Base-by-base conservation (phyloP, 306 rosid species). In the Glycyrrhiza uralensis region DNA sequence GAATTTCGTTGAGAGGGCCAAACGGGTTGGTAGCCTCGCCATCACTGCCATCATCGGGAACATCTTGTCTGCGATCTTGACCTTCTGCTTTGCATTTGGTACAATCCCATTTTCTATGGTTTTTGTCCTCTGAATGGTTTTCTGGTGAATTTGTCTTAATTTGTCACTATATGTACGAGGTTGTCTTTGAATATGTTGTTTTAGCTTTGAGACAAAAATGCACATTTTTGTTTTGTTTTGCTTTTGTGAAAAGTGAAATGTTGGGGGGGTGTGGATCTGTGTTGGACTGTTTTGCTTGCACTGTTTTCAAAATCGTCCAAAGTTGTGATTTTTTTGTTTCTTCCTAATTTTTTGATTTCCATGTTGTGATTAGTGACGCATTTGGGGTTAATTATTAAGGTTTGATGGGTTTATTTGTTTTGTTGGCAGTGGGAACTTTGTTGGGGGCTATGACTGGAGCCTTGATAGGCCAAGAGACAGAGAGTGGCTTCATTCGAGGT, bases 381-480 rank as follows among this genome's bases (percentile, higher is more conserved):
- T 57, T 67, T 57, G 64, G 49, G 44, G 80, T 39, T n/a, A n/a
- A n/a, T n/a, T 9, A 66, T 75, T 13, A 49, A 60, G 52, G 50
- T 2, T 60, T 81, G 20, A 12, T 4, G 15, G 14, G 28, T 54
- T 76, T 58, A 45, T 0, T 23, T 73, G 47, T 64, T 66, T 4
- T 77, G 32, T 82, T 41, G 83, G 80, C 91, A 92, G 98, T 88
- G 80, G 97, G 96, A 2, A 91, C 91, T 51, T 73, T 89, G 79
- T 80, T 94, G 66, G 99, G 99, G 51, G 97, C 93, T 28, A 85
- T 94, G 96, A 89, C 96, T 4, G 99, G 99, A 71, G 97, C 97
- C 60, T 85, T 91, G 75, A 91, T 94, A 69, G 97, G 98, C 12
- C 98, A 91, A 85, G 97, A 89, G 69, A 91, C 98, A 5, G 97